A percentile compares a stretch with the other conserved stretches of the same genome.
Evolutionary conservation across 2,329 filamentous ascomycete genomes (phyloP).

Genomic region (Apiospora aurea): DNA sequence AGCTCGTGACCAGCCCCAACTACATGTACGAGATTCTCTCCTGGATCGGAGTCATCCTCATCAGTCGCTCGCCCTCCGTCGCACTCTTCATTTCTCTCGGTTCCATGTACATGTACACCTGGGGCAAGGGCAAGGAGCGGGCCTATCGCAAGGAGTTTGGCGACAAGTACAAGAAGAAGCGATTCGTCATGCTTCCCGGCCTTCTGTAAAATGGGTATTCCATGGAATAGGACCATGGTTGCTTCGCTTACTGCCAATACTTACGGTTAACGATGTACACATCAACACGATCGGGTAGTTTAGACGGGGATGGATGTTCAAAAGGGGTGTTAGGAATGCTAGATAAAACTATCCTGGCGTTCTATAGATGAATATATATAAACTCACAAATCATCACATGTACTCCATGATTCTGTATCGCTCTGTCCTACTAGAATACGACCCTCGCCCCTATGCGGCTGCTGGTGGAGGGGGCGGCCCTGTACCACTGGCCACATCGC

Average conservation of each 20-base stretch:
- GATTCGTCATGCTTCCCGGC: constrained; percentile 80
- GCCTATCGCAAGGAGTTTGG: constrained; percentile 91
- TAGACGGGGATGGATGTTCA: neutral
- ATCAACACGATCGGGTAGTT: neutral
- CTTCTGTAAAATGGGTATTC: constrained; percentile 59
- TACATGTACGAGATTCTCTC: constrained; percentile 92
- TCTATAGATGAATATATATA: constrained; percentile 4
- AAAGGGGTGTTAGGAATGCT: neutral
- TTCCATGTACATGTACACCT: constrained; percentile 79
- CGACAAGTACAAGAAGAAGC: constrained; percentile 95
- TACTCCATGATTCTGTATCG: neutral
- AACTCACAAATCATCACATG: constrained; percentile 22
- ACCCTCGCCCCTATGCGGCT: neutral
- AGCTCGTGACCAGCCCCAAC: constrained; percentile 91
- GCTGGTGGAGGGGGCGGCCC: constrained; percentile 3
- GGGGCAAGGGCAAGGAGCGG: constrained; percentile 92
- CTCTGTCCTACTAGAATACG: neutral
- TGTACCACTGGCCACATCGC: constrained; percentile 5
- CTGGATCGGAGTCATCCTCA: constrained; percentile 83
- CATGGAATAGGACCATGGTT: neutral
- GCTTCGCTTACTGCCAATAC: neutral
- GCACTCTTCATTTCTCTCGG: constrained; percentile 79
- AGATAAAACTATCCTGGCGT: neutral
- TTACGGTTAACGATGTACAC: neutral
- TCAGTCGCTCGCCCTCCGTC: constrained; percentile 81